Conservation (phyloP, 768 basidiomycete genomes). For the Cytidiella melzeri region DNA sequence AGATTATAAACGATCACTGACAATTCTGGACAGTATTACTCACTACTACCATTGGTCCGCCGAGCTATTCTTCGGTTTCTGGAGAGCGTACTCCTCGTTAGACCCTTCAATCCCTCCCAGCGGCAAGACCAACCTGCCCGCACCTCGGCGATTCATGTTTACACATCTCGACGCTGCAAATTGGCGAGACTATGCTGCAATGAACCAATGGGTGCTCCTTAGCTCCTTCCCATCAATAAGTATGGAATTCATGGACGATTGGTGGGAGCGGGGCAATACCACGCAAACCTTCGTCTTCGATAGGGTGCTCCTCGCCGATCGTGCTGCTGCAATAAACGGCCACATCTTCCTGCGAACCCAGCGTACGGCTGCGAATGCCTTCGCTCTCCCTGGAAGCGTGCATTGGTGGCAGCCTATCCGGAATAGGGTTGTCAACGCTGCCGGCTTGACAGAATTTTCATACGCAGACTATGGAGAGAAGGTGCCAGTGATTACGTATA, state of each 20-base stretch:
- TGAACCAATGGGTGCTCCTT: constrained; percentile 86
- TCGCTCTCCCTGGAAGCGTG: constrained; percentile 64
- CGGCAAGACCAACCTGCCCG: constrained; percentile 68
- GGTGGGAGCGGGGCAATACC: constrained; percentile 71
- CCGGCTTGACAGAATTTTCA: constrained; percentile 41
- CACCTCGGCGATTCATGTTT: constrained; percentile 72
- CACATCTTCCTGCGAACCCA: constrained; percentile 61
- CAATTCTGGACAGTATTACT: constrained; percentile 48
- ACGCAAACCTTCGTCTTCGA: constrained; percentile 73
- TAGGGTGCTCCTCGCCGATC: constrained; percentile 83
- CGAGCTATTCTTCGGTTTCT: constrained; percentile 87
- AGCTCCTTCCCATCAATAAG: constrained; percentile 74
- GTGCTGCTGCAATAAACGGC: constrained; percentile 76
- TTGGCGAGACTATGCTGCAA: constrained; percentile 87
- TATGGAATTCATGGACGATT: constrained; percentile 80
- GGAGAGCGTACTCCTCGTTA: constrained; percentile 83
- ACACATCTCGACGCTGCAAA: constrained; percentile 64
- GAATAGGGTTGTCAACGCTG: constrained; percentile 65
- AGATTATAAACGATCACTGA: background rate
- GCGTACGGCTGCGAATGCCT: constrained; percentile 71
- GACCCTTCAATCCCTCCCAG: constrained; percentile 59
- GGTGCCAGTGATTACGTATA: constrained; percentile 85
- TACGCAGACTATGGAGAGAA: constrained; percentile 31
- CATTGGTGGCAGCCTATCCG: constrained; percentile 85
- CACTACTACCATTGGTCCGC: constrained; percentile 96